Conservation (phyloP, 495 filamentous ascomycete genomes). For the Lasiosphaeriaceae sp. region DNA sequence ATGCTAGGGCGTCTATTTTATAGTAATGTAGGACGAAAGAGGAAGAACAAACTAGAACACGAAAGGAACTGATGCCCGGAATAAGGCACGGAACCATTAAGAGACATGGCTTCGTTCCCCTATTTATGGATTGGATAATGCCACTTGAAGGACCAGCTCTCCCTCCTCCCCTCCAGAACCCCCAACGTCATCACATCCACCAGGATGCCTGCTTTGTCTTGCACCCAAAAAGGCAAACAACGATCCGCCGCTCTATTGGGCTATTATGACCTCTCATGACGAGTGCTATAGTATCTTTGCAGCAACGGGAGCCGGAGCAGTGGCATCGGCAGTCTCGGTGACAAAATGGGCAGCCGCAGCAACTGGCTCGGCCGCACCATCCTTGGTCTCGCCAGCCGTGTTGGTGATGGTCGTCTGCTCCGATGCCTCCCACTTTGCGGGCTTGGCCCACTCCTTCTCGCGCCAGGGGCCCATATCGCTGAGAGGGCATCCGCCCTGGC, state of each 20-base stretch:
- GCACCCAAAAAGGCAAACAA: not conserved
- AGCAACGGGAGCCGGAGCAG: conserved; percentile 33
- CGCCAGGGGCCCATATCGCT: conserved; percentile 93
- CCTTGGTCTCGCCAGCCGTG: conserved; percentile 20
- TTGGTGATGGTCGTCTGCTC: conserved; percentile 22
- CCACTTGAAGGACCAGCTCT: not conserved
- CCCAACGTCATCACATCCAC: not conserved
- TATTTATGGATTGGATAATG: not conserved
- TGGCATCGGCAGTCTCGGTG: conserved; percentile 14
- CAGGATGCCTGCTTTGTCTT: not conserved
- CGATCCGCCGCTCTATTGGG: not conserved
- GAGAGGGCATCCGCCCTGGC: conserved; percentile 76
- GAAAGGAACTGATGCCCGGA: too few relatives aligned
- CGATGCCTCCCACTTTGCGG: conserved; percentile 63
- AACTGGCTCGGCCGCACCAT: conserved; percentile 15
- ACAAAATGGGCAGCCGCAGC: conserved; percentile 5
- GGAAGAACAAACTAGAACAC: too few relatives aligned
- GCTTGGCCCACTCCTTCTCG: conserved; percentile 66
- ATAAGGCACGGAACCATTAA: not conserved
- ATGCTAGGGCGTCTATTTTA: not conserved
- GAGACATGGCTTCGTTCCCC: not conserved
- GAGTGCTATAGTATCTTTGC: conserved; percentile 12
- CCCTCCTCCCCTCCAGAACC: not conserved
- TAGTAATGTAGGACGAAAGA: not conserved
- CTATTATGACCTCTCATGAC: not conserved